Evolutionary conservation across 164 flowering plant species (phyloP).

Genomic region (Magnolia changhungtana): DNA sequence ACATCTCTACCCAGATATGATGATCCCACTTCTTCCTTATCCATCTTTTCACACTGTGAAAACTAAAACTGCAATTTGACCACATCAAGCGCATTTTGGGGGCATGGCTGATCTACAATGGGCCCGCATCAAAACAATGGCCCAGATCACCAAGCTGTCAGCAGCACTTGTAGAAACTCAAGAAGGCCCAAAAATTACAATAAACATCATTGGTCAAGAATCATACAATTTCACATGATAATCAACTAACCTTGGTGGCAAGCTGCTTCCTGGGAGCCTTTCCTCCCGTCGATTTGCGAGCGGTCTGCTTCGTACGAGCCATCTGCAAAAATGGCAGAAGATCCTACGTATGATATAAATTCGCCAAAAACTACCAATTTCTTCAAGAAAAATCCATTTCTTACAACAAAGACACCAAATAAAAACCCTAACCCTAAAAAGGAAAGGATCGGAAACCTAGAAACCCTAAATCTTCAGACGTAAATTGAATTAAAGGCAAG

Average conservation of each 20-base stretch:
- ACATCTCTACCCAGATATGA: no score
- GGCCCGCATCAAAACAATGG: no score
- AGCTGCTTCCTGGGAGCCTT: slow-evolving; percentile 20
- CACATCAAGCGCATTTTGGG: no score
- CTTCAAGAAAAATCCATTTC: background rate
- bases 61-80: no score
- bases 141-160: no score
- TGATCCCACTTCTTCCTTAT: no score
- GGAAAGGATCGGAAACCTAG: background rate
- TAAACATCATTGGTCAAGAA: no score
- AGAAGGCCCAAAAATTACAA: no score
- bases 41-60: no score
- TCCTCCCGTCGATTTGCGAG: slow-evolving; percentile 16
- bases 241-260: slow-evolving; percentile 6
- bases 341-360: background rate
- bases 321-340: background rate
- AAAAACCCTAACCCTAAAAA: background rate
- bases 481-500: background rate
- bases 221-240: background rate
- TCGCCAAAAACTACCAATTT: slow-evolving; percentile 10
- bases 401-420: no score
- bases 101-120: no score
- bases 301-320: slow-evolving; percentile 20
- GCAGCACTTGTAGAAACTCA: no score
- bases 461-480: background rate